Base-by-base conservation (phyloP, 306 rosid species). In the Argentina anserina region DNA sequence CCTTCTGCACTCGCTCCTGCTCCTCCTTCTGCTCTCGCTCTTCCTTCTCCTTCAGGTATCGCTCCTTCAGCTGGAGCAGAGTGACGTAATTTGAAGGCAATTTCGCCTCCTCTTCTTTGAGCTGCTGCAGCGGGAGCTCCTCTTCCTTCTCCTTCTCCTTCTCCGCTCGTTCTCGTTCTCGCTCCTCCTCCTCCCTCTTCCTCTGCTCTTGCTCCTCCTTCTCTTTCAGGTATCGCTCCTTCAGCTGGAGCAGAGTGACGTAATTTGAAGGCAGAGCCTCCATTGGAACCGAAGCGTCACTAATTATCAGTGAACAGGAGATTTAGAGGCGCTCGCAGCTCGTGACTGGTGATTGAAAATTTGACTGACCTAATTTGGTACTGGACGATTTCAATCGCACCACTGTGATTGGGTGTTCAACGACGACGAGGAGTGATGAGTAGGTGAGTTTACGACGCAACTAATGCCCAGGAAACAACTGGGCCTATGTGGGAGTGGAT, bases 241-340 rank as follows among this genome's bases (percentile, higher is more conserved):
- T 81, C 65, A 92, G 97, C 0, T 86, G 81, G 65, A 39, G 70
- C 42, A 89, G 47, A 43, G 85, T 82, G 75, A 92, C 84, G 53
- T 83, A 92, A 76, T 92, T n/a, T n/a, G n/a, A n/a, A n/a, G 96
- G 92, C 18, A 84, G 56, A 70, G 89, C 53, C 65, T 62, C 86
- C 85, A 78, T 77, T 9, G 9, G 6, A 68, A 42, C 13, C 47
- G 13, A 42, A 42, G 47, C 47, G 4, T 42, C 4, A 42, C 47
- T 12, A 42, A 15, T 42, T 42, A 11, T 42, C 47, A 13, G 47
- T 3, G 14, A 10, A n/a, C n/a, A 2, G 14, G 11, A 41, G 45
- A 41, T 11, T 42, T 42, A 12, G 53, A 33, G 1, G 36, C 5
- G 36, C 36, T 33, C 36, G 36, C 36, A 33, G 36, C 36, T 33